A percentile compares a stretch with the other conserved stretches of the same genome.
phyloP scores from a whole-genome alignment of 345 rosid genomes.

The Melaleuca alternifolia region DNA sequence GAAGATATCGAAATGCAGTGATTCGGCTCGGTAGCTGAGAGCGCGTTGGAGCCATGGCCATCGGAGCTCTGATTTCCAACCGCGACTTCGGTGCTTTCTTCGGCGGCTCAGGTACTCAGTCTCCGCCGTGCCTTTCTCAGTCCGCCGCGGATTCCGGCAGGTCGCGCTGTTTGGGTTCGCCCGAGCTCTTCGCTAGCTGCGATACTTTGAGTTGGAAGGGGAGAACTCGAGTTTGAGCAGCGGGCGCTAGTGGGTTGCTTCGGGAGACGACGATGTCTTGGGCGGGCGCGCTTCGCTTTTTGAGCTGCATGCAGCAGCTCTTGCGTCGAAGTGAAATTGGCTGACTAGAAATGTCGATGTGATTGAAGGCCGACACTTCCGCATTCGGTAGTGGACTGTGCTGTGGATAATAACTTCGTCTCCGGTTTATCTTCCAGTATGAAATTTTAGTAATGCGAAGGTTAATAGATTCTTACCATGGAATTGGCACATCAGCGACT shows the following conservation, averaged over 20 bases:
- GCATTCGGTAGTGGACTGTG: not conserved
- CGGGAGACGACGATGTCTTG: not conserved
- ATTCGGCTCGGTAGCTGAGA: not conserved
- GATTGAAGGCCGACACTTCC: not conserved
- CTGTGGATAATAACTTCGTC: not conserved
- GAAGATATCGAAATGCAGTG: not conserved
- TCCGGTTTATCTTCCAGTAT: not conserved
- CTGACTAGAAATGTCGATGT: not conserved
- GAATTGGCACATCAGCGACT: not conserved
- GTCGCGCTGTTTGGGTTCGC: not conserved
- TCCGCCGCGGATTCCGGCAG: not conserved
- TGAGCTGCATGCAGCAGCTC: not conserved
- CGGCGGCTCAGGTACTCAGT: constrained; percentile 47
- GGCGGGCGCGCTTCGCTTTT: not conserved
- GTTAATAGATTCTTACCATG: not conserved
- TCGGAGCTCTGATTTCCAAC: constrained; percentile 68
- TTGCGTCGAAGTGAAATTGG: not conserved
- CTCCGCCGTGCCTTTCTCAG: not conserved
- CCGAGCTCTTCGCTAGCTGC: not conserved
- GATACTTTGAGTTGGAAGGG: not conserved
- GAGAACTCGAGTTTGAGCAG: not conserved
- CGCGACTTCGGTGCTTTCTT: constrained; percentile 45
- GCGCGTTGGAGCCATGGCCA: constrained; percentile 34
- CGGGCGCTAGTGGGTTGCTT: not conserved
- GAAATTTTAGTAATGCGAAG: not conserved